A percentile compares a stretch with the other conserved stretches of the same genome.
Evolutionary conservation across 129 eudicot species (phyloP).

Genomic region (Flaveria trinervia): DNA sequence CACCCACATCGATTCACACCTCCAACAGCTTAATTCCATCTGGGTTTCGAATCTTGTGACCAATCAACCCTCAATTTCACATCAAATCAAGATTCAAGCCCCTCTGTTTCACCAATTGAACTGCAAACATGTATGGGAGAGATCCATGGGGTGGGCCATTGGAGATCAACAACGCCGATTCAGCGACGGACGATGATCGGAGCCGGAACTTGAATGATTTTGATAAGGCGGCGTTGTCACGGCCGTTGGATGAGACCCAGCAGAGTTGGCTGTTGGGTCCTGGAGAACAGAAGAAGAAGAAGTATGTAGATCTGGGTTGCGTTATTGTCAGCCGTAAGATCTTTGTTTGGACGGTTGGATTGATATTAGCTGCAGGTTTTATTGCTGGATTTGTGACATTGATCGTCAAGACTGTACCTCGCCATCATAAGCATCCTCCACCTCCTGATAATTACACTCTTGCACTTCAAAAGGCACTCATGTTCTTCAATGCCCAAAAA

Average conservation of each 20-base stretch:
- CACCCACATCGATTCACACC: background rate
- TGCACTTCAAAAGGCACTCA: constrained; percentile 73
- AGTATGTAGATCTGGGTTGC: constrained; percentile 83
- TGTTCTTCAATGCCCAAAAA: constrained; percentile 81
- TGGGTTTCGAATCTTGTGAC: background rate
- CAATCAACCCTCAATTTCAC: too few relatives aligned
- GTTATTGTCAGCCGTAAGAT: constrained; percentile 77
- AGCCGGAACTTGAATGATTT: constrained; percentile 72
- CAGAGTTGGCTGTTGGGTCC: constrained; percentile 95
- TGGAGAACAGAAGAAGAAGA: constrained; percentile 86
- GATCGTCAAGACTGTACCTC: constrained; percentile 64
- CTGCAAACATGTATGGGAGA: constrained; percentile 56
- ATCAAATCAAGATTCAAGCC: too few relatives aligned
- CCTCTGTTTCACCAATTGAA: background rate
- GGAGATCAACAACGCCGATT: constrained; percentile 73
- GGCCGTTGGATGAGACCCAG: constrained; percentile 80
- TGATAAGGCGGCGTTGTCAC: constrained; percentile 71
- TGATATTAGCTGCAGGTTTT: constrained; percentile 62
- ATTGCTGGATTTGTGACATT: constrained; percentile 63
- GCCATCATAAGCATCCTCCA: constrained; percentile 57
- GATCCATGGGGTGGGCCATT: constrained; percentile 93
- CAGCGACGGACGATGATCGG: constrained; percentile 80
- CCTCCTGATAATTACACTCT: constrained; percentile 88
- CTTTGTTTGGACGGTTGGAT: constrained; percentile 80
- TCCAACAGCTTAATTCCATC: background rate